Base-by-base conservation (phyloP, 2,329 filamentous ascomycete genomes). In the Didymella sp. region DNA sequence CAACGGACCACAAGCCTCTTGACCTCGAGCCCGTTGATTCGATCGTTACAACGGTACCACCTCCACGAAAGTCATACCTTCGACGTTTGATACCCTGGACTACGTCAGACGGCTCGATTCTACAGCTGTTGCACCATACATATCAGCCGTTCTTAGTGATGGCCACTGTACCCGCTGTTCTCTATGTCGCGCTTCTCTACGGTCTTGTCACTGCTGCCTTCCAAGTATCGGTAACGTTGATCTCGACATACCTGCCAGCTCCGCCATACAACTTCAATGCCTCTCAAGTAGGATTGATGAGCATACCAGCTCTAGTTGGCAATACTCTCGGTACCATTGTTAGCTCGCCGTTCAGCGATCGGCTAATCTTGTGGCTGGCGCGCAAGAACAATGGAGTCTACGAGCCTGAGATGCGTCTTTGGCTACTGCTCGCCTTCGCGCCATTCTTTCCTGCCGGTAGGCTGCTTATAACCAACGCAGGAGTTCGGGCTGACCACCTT, bases 341-440 rank as follows among this genome's bases (percentile, higher is more conserved):
- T 12, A 60, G 71, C 4, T 74, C 69, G 1, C 59, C 65, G 0
- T 58, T 72, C 8, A 64, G 68, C 8, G 76, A 78, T 59, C 71
- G 70, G 6, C 31, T 75, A 6, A 73, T 74, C 37, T 62, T 64
- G 31, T 78, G 70, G 62, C 73, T 81, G 45, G 77, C 80, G 6
- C 76, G 75, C 57, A 76, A 72, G 56, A 82, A 82, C 64, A 71
- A 71, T 21, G 81, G 81, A 11, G 72, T 82, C 44, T 83, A 82
- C 65, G 81, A 83, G 62, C 81, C 81, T 3, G 81, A 84, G 63
- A 82, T 82, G 62, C 76, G 81, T 19, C 70, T 80, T 17, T 79
- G 58, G 59, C 31, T 58, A 4, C 21, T 61, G 13, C 28, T 52
- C 4, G 51, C 47, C 13, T 61, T 58, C 21, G 41, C 51, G n/a